A percentile compares a stretch with the other conserved stretches of the same genome.
Conservation (phyloP, 495 filamentous ascomycete genomes). For the Aspergillus kassunensis region DNA sequence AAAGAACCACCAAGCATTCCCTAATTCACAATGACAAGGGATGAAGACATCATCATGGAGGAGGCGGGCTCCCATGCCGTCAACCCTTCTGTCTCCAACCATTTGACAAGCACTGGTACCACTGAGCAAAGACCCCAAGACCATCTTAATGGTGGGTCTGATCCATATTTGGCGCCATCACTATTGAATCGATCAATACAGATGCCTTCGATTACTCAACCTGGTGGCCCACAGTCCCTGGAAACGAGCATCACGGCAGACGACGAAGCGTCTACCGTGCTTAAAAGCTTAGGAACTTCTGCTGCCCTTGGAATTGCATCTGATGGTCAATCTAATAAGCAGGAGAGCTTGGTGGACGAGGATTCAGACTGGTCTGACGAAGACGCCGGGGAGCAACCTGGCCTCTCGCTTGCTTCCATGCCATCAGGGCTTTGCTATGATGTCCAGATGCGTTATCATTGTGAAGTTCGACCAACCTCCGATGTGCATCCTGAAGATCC, state of each 20-base stretch:
- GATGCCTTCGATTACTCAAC: constrained; percentile 12
- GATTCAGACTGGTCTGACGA: constrained; percentile 44
- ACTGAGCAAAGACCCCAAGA: constrained; percentile 11
- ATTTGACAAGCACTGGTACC: constrained; percentile 9
- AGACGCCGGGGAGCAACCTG: constrained; percentile 19
- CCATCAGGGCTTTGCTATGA: constrained; percentile 85
- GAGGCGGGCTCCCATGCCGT: constrained; percentile 23
- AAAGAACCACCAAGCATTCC: not conserved
- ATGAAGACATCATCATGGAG: constrained; percentile 42
- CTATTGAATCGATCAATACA: constrained; percentile 21
- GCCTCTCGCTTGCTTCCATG: constrained; percentile 41
- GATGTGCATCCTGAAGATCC: constrained; percentile 95
- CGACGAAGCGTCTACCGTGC: constrained; percentile 12
- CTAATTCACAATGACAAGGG: constrained; percentile 28
- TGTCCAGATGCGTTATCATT: constrained; percentile 86
- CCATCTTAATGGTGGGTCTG: constrained; percentile 16
- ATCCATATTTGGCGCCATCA: constrained; percentile 30
- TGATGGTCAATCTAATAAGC: constrained; percentile 20
- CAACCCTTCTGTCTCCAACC: constrained; percentile 17
- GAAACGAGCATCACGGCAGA: not conserved
- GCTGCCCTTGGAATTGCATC: constrained; percentile 24
- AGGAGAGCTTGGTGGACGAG: constrained; percentile 35
- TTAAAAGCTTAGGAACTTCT: constrained; percentile 21
- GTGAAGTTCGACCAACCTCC: constrained; percentile 63
- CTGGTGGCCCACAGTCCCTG: constrained; percentile 1